Evolutionary conservation across 139 green algal genomes (phyloP).

Genomic region (Chlamydomonas eustigma): DNA sequence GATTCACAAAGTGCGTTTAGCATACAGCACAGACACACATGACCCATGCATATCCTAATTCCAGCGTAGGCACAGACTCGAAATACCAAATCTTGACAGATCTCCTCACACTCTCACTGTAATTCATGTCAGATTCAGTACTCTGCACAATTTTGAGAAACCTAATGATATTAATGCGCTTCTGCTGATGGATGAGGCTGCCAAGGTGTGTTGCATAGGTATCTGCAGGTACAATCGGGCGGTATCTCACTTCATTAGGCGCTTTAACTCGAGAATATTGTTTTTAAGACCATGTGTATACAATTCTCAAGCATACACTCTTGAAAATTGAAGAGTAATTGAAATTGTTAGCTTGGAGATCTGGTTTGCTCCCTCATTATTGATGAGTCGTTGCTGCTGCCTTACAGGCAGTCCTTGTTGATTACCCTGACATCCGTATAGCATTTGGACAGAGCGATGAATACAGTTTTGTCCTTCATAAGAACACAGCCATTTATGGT

Average conservation of each 20-base stretch:
- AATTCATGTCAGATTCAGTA: conserved; percentile 64
- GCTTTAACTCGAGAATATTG: too few relatives aligned
- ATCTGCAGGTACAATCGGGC: too few relatives aligned
- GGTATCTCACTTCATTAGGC: too few relatives aligned
- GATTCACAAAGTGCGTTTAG: conserved; percentile 77
- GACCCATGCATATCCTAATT: background rate
- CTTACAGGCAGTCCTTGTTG: conserved; percentile 55
- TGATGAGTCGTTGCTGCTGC: too few relatives aligned
- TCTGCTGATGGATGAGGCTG: conserved; percentile 69
- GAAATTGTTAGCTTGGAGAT: too few relatives aligned
- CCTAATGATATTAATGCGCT: conserved; percentile 75
- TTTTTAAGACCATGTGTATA: too few relatives aligned
- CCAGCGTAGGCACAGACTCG: too few relatives aligned
- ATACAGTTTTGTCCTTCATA: conserved; percentile 82
- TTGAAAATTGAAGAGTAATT: too few relatives aligned
- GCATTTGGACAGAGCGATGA: conserved; percentile 87
- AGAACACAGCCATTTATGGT: conserved; percentile 65
- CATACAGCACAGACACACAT: background rate
- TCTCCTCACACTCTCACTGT: background rate
- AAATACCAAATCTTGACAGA: too few relatives aligned
- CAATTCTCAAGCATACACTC: too few relatives aligned
- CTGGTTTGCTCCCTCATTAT: too few relatives aligned
- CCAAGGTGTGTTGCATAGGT: background rate
- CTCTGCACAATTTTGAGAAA: conserved; percentile 76
- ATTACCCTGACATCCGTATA: conserved; percentile 72